Conservation (phyloP, 805 yeast genomes). For the Phaffomyces thermotolerans region DNA sequence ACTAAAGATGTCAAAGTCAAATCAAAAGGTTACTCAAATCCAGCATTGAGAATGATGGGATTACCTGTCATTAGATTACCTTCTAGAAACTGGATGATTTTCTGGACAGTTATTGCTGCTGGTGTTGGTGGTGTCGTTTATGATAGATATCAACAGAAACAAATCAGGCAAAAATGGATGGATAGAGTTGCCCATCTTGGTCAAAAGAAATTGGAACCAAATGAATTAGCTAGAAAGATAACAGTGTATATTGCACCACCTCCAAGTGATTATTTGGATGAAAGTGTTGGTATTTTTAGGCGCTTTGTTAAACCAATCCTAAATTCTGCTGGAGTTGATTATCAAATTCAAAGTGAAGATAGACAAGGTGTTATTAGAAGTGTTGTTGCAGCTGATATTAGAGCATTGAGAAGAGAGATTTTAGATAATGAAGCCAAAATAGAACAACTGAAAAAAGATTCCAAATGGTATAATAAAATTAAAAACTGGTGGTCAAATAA, state of each 20-base stretch:
- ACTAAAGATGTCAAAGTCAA: slow-evolving; percentile 6
- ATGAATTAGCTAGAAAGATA: slow-evolving; percentile 62
- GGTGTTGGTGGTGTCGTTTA: slow-evolving; percentile 71
- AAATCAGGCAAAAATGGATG: slow-evolving; percentile 59
- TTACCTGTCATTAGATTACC: slow-evolving; percentile 73
- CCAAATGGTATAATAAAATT: slow-evolving; percentile 15
- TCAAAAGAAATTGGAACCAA: slow-evolving; percentile 37
- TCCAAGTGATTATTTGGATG: slow-evolving; percentile 82
- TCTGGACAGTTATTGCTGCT: slow-evolving; percentile 63
- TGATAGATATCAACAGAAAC: slow-evolving; percentile 68
- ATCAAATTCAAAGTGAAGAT: slow-evolving; percentile 64
- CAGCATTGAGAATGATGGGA: slow-evolving; percentile 83
- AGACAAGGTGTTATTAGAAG: slow-evolving; percentile 87
- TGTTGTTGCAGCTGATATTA: slow-evolving; percentile 73
- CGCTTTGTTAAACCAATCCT: slow-evolving; percentile 80
- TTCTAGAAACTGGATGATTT: slow-evolving; percentile 87
- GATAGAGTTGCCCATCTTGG: slow-evolving; percentile 49
- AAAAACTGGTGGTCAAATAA: slow-evolving; percentile 7
- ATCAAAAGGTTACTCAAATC: slow-evolving; percentile 50
- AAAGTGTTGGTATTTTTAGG: slow-evolving; percentile 64
- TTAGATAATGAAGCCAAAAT: slow-evolving; percentile 23
- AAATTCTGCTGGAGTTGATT: slow-evolving; percentile 79
- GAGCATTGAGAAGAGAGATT: slow-evolving; percentile 53
- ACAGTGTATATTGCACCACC: slow-evolving; percentile 93
- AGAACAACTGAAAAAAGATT: slow-evolving; percentile 13